Conservation (phyloP, 805 yeast species). For the Suhomyces xylopsoci region DNA sequence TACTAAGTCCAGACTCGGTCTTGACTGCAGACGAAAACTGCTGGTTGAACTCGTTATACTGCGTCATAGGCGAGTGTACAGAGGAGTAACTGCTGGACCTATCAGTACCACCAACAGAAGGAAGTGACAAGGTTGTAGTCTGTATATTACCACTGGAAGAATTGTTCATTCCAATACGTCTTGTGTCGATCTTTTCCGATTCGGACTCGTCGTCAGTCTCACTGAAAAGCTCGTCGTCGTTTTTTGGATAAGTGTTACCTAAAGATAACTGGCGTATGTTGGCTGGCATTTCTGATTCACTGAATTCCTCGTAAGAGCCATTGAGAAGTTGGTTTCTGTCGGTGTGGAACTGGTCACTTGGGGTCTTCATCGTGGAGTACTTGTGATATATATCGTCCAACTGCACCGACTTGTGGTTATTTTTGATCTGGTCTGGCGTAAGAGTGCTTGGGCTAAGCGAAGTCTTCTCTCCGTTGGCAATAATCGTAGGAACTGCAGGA, state of each 20-base stretch:
- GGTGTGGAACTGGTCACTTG: conserved; percentile 37
- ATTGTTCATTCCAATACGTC: conserved; percentile 16
- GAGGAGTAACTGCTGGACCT: conserved; percentile 36
- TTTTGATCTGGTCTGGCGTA: conserved; percentile 5
- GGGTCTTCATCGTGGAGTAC: conserved; percentile 37
- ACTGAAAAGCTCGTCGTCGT: conserved; percentile 36
- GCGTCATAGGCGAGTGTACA: conserved; percentile 43
- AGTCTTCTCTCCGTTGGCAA: neutral
- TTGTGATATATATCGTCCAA: conserved; percentile 43
- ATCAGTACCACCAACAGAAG: conserved; percentile 18
- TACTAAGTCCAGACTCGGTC: neutral
- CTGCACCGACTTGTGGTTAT: conserved; percentile 35
- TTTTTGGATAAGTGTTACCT: conserved; percentile 31
- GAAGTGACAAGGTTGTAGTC: conserved; percentile 19
- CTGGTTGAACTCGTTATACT: conserved; percentile 39
- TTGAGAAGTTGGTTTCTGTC: conserved; percentile 35
- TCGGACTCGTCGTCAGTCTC: conserved; percentile 27
- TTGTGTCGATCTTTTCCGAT: conserved; percentile 17
- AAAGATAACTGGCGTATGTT: conserved; percentile 28
- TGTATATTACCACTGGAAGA: conserved; percentile 5
- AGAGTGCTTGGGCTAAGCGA: neutral
- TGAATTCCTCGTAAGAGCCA: conserved; percentile 33
- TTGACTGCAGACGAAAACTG: conserved; percentile 30
- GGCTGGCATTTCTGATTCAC: conserved; percentile 34
- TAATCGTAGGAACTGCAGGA: neutral